Base-by-base conservation (phyloP, 2,329 filamentous ascomycete genomes). In the Colletotrichum sp. region DNA sequence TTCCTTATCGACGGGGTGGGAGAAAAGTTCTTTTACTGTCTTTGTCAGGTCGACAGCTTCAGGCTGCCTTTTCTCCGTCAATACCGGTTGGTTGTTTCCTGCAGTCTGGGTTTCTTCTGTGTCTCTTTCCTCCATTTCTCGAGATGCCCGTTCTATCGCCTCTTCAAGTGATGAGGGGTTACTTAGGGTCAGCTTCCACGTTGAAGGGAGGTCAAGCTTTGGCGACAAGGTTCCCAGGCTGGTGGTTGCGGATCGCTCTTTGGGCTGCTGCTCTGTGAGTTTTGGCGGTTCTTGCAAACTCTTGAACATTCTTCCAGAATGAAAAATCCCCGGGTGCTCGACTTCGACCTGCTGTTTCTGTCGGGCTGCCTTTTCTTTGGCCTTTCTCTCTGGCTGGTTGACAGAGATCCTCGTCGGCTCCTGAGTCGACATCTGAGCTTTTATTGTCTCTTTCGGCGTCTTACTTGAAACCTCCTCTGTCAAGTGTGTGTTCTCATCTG, bases 151-250 rank as follows among this genome's bases (percentile, higher is more conserved):
- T 57, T 84, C 79, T 30, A 85, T 75, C 28, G 82, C 83, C 59
- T 79, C 73, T 59, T 84, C 81, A 36, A 83, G 75, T 16, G 83
- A 84, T 12, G 84, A 84, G 52, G 79, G 66, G 39, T 77, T 81
- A 57, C 79, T 79, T 16, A 77, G 71, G 8, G 80, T 81, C 66
- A 81, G 77, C 60, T 77, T 81, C 62, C 82, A 82, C n/a, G 80
- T 78, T 32, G 77, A 82, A 15, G 84, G 83, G 6, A 84, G 76
- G 26, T 81, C 80, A 24, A 80, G 80, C 5, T 67, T 63, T n/a
- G 66, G 44, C 22, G 60, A 34, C 1, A 32, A 26, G 16, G 36
- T 44, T 3, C 9, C 55, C 9, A 28, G 60, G 24, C 59, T 71
- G 16, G 66, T 36, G 12, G 15, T 8, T 24, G 66, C 67, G 10